phyloP scores from a whole-genome alignment of 2,329 filamentous ascomycete genomes.

The Colletotrichum shisoi region DNA sequence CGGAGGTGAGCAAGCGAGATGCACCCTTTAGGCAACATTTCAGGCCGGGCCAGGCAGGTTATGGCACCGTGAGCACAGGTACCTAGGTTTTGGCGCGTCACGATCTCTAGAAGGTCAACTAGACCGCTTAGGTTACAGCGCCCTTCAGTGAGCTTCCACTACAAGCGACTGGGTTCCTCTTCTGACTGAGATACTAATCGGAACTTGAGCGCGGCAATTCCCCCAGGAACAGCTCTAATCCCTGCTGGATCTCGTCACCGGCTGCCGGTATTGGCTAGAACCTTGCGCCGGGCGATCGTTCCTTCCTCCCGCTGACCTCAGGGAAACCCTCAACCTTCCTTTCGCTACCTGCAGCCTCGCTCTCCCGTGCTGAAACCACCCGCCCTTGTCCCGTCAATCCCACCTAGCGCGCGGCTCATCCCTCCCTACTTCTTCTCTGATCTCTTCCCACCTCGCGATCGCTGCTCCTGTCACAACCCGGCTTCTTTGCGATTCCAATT shows the following conservation, averaged over 20 bases:
- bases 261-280: slow-evolving; percentile 37
- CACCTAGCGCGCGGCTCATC: slow-evolving; percentile 33
- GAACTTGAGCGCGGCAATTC: slow-evolving; percentile 29
- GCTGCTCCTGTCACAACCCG: not conserved
- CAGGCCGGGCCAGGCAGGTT: not conserved
- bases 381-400: slow-evolving; percentile 28
- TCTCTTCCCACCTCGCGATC: not conserved
- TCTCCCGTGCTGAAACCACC: slow-evolving; percentile 34
- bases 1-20: not conserved
- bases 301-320: slow-evolving; percentile 29
- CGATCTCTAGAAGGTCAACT: slow-evolving; percentile 5
- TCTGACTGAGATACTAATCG: slow-evolving; percentile 17
- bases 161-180: not conserved
- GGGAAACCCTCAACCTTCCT: slow-evolving; percentile 35
- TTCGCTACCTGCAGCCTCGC: slow-evolving; percentile 30
- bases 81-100: not conserved
- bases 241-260: slow-evolving; percentile 38
- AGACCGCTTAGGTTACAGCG: slow-evolving; percentile 27
- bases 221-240: slow-evolving; percentile 37
- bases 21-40: not conserved
- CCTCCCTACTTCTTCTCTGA: not conserved
- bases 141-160: slow-evolving; percentile 13
- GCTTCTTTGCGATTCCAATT: slow-evolving; percentile 1
- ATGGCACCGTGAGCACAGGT: not conserved
- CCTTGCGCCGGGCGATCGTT: slow-evolving; percentile 29